Conservation (phyloP, 2,329 filamentous ascomycete genomes). For the Sphaerostilbella broomeana region DNA sequence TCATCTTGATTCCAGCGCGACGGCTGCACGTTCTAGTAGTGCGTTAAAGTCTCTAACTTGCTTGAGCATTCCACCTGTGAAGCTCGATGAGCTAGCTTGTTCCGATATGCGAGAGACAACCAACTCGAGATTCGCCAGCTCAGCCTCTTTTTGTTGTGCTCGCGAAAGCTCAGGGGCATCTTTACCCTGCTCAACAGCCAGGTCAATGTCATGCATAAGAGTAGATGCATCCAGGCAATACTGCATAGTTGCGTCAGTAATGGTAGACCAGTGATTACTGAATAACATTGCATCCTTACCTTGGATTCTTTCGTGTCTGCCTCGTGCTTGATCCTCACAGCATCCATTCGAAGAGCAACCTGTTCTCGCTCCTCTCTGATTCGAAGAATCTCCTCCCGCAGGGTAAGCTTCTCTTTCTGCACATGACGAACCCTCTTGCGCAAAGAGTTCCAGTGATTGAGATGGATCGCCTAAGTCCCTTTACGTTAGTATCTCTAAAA, state of each 20-base stretch:
- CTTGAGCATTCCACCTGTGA: slow-evolving; percentile 46
- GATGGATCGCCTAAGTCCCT: slow-evolving; percentile 44
- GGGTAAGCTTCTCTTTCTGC: slow-evolving; percentile 48
- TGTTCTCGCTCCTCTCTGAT: slow-evolving; percentile 55
- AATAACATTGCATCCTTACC: slow-evolving; percentile 32
- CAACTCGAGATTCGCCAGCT: slow-evolving; percentile 52
- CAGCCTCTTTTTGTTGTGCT: slow-evolving; percentile 41
- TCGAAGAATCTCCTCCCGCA: slow-evolving; percentile 55
- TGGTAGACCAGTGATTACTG: too few species aligned
- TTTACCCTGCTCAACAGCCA: slow-evolving; percentile 46
- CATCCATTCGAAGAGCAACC: slow-evolving; percentile 56
- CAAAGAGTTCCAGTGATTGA: slow-evolving; percentile 53
- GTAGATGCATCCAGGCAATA: slow-evolving; percentile 49
- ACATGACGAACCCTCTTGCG: slow-evolving; percentile 51
- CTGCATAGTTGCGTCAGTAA: too few species aligned
- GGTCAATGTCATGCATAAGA: slow-evolving; percentile 55
- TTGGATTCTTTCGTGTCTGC: slow-evolving; percentile 44
- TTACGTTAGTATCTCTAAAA: slow-evolving; percentile 7
- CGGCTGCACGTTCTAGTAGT: slow-evolving; percentile 55
- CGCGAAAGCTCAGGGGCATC: slow-evolving; percentile 41
- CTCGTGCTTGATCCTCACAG: slow-evolving; percentile 54
- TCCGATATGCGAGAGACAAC: slow-evolving; percentile 48
- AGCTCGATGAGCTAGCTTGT: slow-evolving; percentile 44
- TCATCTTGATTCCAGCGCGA: slow-evolving; percentile 45
- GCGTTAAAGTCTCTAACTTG: slow-evolving; percentile 57